Evolutionary conservation across 495 filamentous ascomycete genomes (phyloP), one percentile per base, ranked within the genome.

Genomic region (Penicillium steckii): DNA sequence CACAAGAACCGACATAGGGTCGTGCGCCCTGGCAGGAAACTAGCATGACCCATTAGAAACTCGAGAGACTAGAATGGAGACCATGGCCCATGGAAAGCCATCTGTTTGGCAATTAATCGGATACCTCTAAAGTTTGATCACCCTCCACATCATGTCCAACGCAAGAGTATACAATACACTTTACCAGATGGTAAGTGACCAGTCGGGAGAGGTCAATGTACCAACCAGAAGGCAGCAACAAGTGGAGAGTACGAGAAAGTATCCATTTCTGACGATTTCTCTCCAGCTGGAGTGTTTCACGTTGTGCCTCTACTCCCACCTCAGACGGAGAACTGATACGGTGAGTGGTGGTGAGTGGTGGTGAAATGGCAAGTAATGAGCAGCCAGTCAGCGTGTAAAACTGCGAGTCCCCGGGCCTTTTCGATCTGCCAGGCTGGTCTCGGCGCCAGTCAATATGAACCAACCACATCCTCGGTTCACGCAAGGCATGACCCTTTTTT

Each of bases 271-370:
- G 50, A n/a, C n/a, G n/a, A n/a, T n/a, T n/a, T n/a, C n/a, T n/a
- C n/a, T n/a, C 33, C 40, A 59, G 56, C 44, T 55, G 59, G 51
- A 44, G 57, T 58, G 59, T 62, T 65, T 65, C 60, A 62, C 25
- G 18, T 44, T 48, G 33, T 40, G 32, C 18, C 35, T 48, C 44
- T 38, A 13, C 40, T 27, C 24, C 30, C 15, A 41, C 38, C 38
- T 41, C 38, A 41, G 38, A 41, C 38, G 38, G 38, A 41, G 38
- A 9, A 3, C 15, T 19, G n/a, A 32, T 44, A 5, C 10, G 53
- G 25, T 48, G 55, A 49, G 46, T 53, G 49, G 48, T 48, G 29
- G 17, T 46, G 27, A 56, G 19, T 40, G 30, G 38, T 21, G 8
- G 38, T 41, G 18, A 22, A 41, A n/a, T 1, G 37, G 25, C 25